Percentiles rank a stretch among this genome's conserved stretches.
Evolutionary conservation across 768 basidiomycete genomes (phyloP).

Genomic region (Macrolepiota fuliginosa): DNA sequence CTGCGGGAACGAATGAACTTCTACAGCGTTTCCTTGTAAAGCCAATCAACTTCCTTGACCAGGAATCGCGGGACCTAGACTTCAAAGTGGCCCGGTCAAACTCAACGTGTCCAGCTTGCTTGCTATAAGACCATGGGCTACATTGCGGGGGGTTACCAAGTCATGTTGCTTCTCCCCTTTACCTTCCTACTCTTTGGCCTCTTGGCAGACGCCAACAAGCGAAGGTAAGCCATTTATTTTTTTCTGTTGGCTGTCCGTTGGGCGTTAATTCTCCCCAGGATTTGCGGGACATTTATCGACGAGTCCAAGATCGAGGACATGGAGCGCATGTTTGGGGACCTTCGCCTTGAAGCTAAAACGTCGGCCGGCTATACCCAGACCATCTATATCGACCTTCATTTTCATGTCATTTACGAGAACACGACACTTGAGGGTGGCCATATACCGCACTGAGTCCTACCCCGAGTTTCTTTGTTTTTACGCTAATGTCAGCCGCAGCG

Average conservation of each 20-base stretch:
- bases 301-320: not conserved
- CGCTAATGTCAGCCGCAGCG: constrained; percentile 5
- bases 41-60: constrained; percentile 1
- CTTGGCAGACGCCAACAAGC: not conserved
- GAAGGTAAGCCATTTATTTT: not conserved
- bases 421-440: constrained; percentile 34
- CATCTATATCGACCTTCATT: constrained; percentile 32
- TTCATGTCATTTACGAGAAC: constrained; percentile 33
- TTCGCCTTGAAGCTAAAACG: not conserved
- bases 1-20: not conserved
- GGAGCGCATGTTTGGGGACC: constrained; percentile 1
- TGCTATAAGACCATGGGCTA: not conserved
- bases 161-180: not conserved
- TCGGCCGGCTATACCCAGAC: not conserved
- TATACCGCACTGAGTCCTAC: constrained; percentile 29
- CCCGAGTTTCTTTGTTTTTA: not conserved
- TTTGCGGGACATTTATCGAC: constrained; percentile 5
- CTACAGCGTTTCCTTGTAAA: not conserved
- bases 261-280: not conserved
- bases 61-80: not conserved
- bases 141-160: not conserved
- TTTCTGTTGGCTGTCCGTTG: not conserved
- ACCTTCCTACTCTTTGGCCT: not conserved
- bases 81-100: not conserved
- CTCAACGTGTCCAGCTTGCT: not conserved